phyloP scores from a whole-genome alignment of 2,329 filamentous ascomycete species.

The Pseudogymnoascus sp. region DNA sequence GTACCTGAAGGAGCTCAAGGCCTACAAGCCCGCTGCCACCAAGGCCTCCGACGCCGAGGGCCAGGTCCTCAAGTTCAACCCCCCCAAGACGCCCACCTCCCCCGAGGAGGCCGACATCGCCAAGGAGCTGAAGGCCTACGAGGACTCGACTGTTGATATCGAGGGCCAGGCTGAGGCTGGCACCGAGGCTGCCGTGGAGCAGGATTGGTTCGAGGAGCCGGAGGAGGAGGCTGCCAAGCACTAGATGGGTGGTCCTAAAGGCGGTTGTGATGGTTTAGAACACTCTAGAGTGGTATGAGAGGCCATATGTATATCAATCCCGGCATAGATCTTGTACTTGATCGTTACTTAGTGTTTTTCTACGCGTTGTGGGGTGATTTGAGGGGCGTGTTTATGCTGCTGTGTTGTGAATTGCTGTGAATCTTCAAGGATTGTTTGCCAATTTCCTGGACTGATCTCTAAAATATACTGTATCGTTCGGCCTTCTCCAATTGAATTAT shows the following conservation, averaged over 20 bases:
- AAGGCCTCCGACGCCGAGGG: constrained; percentile 83
- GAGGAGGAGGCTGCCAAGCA: constrained; percentile 33
- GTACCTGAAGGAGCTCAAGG: constrained; percentile 91
- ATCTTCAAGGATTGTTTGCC: background rate
- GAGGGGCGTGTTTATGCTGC: background rate
- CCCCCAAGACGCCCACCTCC: constrained; percentile 73
- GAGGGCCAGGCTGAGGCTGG: constrained; percentile 68
- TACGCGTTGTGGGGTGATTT: background rate
- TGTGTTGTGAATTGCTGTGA: background rate
- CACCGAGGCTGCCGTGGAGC: constrained; percentile 48
- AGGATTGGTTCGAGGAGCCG: constrained; percentile 80
- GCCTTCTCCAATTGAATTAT: background rate
- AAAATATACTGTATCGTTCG: background rate
- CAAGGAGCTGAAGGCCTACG: constrained; percentile 86
- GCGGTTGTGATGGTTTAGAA: constrained; percentile 9
- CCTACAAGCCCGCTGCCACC: constrained; percentile 78
- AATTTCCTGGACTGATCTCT: background rate
- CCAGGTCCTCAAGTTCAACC: constrained; percentile 78
- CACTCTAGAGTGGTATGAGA: constrained; percentile 11
- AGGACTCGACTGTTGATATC: constrained; percentile 86
- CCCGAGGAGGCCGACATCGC: constrained; percentile 93
- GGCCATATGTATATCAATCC: constrained; percentile 14
- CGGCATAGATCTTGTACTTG: constrained; percentile 10
- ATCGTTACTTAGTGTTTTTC: background rate
- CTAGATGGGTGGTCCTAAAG: constrained; percentile 18